phyloP scores from a whole-genome alignment of 2,329 filamentous ascomycete species.

The Xylaria sp. region DNA sequence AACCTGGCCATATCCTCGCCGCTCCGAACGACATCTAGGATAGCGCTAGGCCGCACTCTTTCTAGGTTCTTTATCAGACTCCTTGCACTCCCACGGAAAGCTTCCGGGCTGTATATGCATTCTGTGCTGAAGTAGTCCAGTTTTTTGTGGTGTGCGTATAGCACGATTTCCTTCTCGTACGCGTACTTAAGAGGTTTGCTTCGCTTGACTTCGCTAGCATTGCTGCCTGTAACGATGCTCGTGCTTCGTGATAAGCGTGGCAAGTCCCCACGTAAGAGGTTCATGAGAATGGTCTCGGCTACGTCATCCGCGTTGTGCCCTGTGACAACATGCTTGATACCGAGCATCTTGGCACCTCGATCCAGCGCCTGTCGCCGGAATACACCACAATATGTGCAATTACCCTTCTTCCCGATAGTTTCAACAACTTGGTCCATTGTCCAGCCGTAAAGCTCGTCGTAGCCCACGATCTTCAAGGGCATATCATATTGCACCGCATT shows the following conservation, averaged over 20 bases:
- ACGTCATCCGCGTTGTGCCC: constrained; percentile 98
- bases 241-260: constrained; percentile 88
- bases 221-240: constrained; percentile 83
- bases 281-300: constrained; percentile 98
- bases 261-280: constrained; percentile 88
- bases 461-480: constrained; percentile 90
- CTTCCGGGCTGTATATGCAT: constrained; percentile 97
- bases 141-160: constrained; percentile 97
- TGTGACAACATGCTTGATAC: constrained; percentile 93
- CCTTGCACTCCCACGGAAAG: constrained; percentile 91
- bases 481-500: constrained; percentile 93
- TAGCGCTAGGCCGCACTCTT: constrained; percentile 90
- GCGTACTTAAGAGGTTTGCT: constrained; percentile 98
- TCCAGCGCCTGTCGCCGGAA: constrained; percentile 95
- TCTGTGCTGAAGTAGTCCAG: constrained; percentile 98
- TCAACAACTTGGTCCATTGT: constrained; percentile 99
- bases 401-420: constrained; percentile 96
- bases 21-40: constrained; percentile 92
- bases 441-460: constrained; percentile 95
- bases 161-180: constrained; percentile 98
- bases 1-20: constrained; percentile 95
- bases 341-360: constrained; percentile 86
- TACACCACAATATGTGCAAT: constrained; percentile 98
- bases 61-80: constrained; percentile 95
- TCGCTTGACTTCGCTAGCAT: constrained; percentile 87